A percentile compares a stretch with the other conserved stretches of the same genome.
These are phyloP conservation scores for Hyphochytrium catenoides DNA, from an alignment of 352 stramenopile species.

Conservation along the genomic window DNA sequence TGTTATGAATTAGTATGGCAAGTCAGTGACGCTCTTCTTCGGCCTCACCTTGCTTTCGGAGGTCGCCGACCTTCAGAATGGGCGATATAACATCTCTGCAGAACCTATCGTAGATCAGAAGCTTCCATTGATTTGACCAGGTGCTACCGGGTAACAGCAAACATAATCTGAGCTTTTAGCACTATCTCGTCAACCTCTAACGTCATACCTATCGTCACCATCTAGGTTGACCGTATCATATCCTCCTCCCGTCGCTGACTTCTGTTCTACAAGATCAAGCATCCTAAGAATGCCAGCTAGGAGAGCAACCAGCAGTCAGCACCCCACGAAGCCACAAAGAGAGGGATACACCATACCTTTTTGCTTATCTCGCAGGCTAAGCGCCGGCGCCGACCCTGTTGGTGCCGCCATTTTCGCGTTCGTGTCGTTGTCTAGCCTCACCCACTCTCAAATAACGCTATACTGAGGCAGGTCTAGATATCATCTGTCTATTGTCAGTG, in stretches of 20 bases:
- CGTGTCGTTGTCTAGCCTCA: too few species aligned
- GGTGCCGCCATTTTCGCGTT: too few species aligned
- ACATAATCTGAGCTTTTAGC: not conserved
- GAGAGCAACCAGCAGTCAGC: not conserved
- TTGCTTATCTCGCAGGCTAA: constrained; percentile 41
- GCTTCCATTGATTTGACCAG: constrained; percentile 75
- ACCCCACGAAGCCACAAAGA: constrained; percentile 2
- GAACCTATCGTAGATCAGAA: constrained; percentile 89
- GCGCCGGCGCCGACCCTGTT: constrained; percentile 12
- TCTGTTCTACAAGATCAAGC: constrained; percentile 57
- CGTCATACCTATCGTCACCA: not conserved
- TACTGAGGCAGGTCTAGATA: too few species aligned
- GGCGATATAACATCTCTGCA: constrained; percentile 92
- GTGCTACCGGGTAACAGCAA: constrained; percentile 19
- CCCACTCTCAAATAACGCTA: too few species aligned
- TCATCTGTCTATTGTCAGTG: too few species aligned
- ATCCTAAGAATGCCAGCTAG: constrained; percentile 49
- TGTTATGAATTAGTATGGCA: too few species aligned
- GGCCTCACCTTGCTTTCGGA: constrained; percentile 55
- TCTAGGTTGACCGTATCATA: constrained; percentile 15
- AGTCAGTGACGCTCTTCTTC: not conserved
- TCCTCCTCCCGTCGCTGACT: constrained; percentile 13
- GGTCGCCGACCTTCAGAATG: constrained; percentile 86
- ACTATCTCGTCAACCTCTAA: not conserved
- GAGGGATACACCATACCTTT: constrained; percentile 18